Evolutionary conservation across 2,329 filamentous ascomycete species (phyloP).

Genomic region (Beauveria rudraprayagi): DNA sequence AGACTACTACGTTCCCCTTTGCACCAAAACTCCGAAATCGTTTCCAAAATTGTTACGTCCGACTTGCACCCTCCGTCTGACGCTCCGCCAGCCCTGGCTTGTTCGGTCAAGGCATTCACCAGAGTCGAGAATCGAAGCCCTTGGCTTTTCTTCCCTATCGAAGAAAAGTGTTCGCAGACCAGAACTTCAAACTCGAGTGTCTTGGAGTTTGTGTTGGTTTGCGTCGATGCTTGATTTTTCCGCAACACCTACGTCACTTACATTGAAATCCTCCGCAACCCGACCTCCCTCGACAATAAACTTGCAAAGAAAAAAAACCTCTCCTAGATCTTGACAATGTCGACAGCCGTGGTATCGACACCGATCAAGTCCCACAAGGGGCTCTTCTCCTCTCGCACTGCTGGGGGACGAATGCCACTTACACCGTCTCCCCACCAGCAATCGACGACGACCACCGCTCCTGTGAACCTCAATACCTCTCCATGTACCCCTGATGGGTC

Average conservation of each 20-base stretch:
- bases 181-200: conserved; percentile 54
- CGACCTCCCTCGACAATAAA: not conserved
- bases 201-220: conserved; percentile 46
- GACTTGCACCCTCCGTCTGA: not conserved
- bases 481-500: conserved; percentile 67
- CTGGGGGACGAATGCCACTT: conserved; percentile 88
- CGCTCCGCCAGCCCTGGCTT: conserved; percentile 20
- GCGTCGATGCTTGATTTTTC: conserved; percentile 27
- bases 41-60: conserved; percentile 24
- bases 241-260: conserved; percentile 26
- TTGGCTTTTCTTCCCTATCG: conserved; percentile 20
- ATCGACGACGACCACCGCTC: conserved; percentile 39
- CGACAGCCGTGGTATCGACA: conserved; percentile 71
- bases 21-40: conserved; percentile 17
- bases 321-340: conserved; percentile 51
- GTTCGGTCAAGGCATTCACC: conserved; percentile 32
- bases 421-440: conserved; percentile 81
- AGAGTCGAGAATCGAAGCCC: conserved; percentile 41
- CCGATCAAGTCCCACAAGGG: conserved; percentile 92
- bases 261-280: conserved; percentile 3
- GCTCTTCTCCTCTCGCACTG: conserved; percentile 85
- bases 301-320: not conserved
- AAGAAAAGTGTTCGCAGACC: conserved; percentile 37
- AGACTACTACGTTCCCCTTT: conserved; percentile 19
- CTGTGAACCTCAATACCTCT: conserved; percentile 54